A percentile compares a stretch with the other conserved stretches of the same genome.
phyloP scores from a whole-genome alignment of 2,329 filamentous ascomycete species.

The Venturiaceae sp. region DNA sequence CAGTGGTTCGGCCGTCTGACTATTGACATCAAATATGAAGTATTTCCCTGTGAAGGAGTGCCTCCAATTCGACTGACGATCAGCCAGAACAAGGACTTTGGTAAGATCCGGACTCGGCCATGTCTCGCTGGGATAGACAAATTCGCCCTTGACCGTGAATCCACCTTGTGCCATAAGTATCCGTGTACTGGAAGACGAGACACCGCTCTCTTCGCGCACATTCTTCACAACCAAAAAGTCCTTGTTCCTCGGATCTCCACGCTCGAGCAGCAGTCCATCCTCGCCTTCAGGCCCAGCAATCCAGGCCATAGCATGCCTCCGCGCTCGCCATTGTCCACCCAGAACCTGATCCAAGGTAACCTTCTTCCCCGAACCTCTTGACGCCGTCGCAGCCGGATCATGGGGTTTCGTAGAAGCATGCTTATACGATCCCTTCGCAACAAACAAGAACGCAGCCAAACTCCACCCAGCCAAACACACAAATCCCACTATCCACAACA shows the following conservation, averaged over 20 bases:
- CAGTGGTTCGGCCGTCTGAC: constrained; percentile 67
- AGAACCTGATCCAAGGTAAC: constrained; percentile 65
- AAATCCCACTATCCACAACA: constrained; percentile 50
- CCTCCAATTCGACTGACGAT: constrained; percentile 69
- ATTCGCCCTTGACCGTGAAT: constrained; percentile 51
- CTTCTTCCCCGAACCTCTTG: constrained; percentile 57
- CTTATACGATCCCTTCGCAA: constrained; percentile 56
- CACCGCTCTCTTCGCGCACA: constrained; percentile 46
- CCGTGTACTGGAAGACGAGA: constrained; percentile 32
- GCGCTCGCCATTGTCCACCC: constrained; percentile 54
- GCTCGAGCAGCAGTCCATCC: constrained; percentile 78
- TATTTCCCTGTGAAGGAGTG: constrained; percentile 81
- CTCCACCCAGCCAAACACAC: constrained; percentile 60
- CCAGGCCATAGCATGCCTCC: constrained; percentile 62
- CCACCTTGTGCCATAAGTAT: constrained; percentile 63
- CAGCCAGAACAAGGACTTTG: constrained; percentile 74
- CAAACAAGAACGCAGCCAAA: constrained; percentile 55
- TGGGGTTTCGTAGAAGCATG: constrained; percentile 55
- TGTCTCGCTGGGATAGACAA: constrained; percentile 48
- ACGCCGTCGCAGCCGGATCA: constrained; percentile 55
- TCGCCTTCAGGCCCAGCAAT: constrained; percentile 63
- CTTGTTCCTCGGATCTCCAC: constrained; percentile 48
- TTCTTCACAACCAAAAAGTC: constrained; percentile 82
- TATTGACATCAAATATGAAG: constrained; percentile 84
- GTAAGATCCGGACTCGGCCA: constrained; percentile 77